A percentile compares a stretch with the other conserved stretches of the same genome.
Conservation (phyloP, 345 rosid species). For the Aquilaria yunnanensis region DNA sequence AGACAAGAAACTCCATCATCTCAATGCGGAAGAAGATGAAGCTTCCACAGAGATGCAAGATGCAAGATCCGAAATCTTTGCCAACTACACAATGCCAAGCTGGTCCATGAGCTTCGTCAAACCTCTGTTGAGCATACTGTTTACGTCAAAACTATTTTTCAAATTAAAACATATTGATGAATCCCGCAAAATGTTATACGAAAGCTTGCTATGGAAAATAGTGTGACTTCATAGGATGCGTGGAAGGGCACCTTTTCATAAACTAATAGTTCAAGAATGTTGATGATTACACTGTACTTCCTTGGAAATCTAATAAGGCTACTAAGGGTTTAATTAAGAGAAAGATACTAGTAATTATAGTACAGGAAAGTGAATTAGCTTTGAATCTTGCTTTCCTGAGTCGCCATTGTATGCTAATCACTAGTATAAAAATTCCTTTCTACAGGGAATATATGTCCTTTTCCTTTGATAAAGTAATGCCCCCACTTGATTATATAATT, state of each 20-base stretch:
- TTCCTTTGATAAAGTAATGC: background rate
- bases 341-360: too few relatives aligned
- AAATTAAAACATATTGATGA: background rate
- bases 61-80: conserved; percentile 46
- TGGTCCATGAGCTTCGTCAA: conserved; percentile 40
- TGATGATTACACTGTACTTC: too few relatives aligned
- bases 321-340: background rate
- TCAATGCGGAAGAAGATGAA: conserved; percentile 42
- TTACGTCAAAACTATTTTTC: background rate
- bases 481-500: background rate
- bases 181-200: too few relatives aligned
- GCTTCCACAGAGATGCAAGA: conserved; percentile 37
- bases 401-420: too few relatives aligned
- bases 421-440: too few relatives aligned
- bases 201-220: background rate
- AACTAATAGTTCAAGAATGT: background rate
- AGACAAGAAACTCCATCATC: conserved; percentile 44
- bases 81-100: conserved; percentile 54
- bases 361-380: too few relatives aligned
- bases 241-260: background rate
- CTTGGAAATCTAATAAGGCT: too few relatives aligned
- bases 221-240: background rate
- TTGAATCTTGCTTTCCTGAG: too few relatives aligned
- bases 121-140: conserved; percentile 23
- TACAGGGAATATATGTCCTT: background rate